These are phyloP conservation scores for Vanrija sp. DNA, from an alignment of 1,284 basidiomycete genomes.

Conservation along the genomic window DNA sequence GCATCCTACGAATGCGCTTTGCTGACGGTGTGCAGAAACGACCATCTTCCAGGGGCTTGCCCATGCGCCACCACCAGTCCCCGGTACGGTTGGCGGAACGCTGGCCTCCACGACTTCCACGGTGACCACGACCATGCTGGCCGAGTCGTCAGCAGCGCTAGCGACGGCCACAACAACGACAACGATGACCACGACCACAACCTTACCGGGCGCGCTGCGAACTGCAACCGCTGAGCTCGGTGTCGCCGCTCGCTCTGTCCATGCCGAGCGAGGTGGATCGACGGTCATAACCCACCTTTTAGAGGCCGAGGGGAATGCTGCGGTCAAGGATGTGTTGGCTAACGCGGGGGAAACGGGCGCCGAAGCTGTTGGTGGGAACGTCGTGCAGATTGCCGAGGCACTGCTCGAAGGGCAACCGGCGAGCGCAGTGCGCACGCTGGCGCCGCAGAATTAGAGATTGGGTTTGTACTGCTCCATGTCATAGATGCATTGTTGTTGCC, in stretches of 20 bases:
- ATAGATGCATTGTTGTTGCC: no score
- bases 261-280: not conserved
- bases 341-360: conserved; percentile 42
- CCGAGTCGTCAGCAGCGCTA: conserved; percentile 5
- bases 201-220: no score
- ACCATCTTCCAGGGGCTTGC: not conserved
- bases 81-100: not conserved
- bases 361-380: conserved; percentile 33
- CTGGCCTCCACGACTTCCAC: conserved; percentile 10
- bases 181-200: conserved; percentile 10
- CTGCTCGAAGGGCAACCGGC: conserved; percentile 15
- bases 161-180: conserved; percentile 17
- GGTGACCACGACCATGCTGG: not conserved
- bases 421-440: no score
- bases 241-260: no score
- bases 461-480: no score
- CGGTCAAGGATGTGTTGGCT: conserved; percentile 32
- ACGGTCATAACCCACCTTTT: conserved; percentile 26
- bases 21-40: conserved; percentile 2
- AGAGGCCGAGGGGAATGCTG: conserved; percentile 31
- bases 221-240: not conserved
- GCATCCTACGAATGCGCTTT: no score
- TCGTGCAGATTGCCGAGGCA: conserved; percentile 25
- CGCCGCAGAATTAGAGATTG: no score
- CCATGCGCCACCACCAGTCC: conserved; percentile 1